Evolutionary conservation across 202 grass and related monocot species (phyloP), one percentile per base, ranked within the genome.

Genomic region (Zoysia matrella): DNA sequence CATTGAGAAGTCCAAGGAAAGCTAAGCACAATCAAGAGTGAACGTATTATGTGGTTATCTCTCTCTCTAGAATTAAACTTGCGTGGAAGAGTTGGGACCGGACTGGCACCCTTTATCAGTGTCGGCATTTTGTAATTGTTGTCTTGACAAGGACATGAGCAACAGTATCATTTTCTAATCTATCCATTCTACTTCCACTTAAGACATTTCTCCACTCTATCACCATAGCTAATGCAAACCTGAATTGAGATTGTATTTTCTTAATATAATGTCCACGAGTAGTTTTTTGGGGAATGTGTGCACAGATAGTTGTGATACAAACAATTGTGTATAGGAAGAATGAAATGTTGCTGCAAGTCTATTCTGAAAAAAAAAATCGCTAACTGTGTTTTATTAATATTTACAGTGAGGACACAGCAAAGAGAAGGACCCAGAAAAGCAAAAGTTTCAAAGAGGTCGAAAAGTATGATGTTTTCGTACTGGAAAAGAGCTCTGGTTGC

Each of bases 371-470:
- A 50, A 67, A 68, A 69, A 52, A 80, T 72, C 1, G 8, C 40
- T 80, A 67, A 79, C 61, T 47, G 6, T 65, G 41, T 89, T 80
- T 65, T 60, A 3, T 88, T 74, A 67, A 4, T 80, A 71, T 7
- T 84, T 75, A 41, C 86, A 94, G 95, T 75, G 88, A 94, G 81
- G 95, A 92, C 53, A 91, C 78, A 7, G 87, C 84, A 36, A 97
- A 94, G 87, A 91, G 89, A 44, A 97, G 84, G 79, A 79, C 86
- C 43, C 91, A 89, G 79, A 92, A 85, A 89, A 89, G 85, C 80
- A 91, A 84, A 73, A 91, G 86, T 64, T 93, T 79, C 30, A 97
- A 93, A 89, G 94, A 97, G 89, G 89, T 92, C 9, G 95, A 93
- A 49, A 94, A 90, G 60, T 82, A 86, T 69, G 93, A 92, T 85